Percentiles rank a stretch among this genome's conserved stretches.
Conservation (phyloP, 2,329 filamentous ascomycete genomes). For the Septoria petroselini region DNA sequence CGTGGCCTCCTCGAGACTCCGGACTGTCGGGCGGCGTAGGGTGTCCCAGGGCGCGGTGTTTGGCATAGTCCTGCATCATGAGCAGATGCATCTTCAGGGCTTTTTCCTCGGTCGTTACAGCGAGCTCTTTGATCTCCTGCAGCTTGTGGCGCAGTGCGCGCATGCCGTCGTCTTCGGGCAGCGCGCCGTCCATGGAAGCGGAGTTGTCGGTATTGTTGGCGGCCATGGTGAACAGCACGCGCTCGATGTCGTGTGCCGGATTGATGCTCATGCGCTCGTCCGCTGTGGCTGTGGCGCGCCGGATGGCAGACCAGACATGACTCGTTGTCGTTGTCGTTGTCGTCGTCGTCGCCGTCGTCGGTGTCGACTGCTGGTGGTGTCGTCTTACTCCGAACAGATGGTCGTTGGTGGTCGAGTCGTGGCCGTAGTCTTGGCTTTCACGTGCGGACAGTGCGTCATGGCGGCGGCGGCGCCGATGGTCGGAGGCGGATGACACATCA, state of each 20-base stretch:
- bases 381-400: no score
- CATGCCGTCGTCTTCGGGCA: conserved; percentile 54
- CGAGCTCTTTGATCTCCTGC: conserved; percentile 47
- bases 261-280: conserved; percentile 26
- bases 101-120: conserved; percentile 48
- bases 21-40: conserved; percentile 14
- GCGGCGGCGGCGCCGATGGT: no score
- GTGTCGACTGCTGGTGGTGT: no score
- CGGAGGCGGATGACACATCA: no score
- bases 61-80: conserved; percentile 49
- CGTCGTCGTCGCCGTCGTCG: no score
- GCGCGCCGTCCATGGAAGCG: conserved; percentile 24
- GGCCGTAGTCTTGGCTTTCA: no score
- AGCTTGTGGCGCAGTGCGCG: conserved; percentile 46
- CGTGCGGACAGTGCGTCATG: no score
- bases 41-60: conserved; percentile 20
- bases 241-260: conserved; percentile 26
- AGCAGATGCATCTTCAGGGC: conserved; percentile 49
- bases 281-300: conserved; percentile 7
- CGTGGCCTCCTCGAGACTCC: conserved; percentile 11
- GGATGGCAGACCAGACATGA: no score
- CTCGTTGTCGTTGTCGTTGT: no score
- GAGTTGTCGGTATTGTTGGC: no score
- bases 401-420: no score
- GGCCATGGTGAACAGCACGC: conserved; percentile 16